phyloP scores from a whole-genome alignment of 1,284 basidiomycete species.

The Rhizoctonia solani region DNA sequence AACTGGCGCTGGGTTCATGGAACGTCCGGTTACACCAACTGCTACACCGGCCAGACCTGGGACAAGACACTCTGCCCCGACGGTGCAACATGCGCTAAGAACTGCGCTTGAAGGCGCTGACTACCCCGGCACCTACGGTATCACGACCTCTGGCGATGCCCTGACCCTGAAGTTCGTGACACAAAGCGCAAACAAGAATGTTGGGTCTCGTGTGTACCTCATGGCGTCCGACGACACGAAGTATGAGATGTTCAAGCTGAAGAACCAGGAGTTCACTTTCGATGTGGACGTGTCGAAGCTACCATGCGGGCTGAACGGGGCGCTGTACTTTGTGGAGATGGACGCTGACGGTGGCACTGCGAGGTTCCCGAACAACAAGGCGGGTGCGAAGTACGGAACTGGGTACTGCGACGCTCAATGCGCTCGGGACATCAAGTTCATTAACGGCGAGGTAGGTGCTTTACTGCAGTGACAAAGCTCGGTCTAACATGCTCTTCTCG shows the following conservation, averaged over 20 bases:
- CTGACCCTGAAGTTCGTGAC: constrained; percentile 80
- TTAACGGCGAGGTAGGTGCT: constrained; percentile 54
- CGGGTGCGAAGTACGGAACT: constrained; percentile 44
- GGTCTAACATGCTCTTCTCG: constrained; percentile 48
- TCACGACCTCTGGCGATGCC: constrained; percentile 53
- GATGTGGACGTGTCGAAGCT: no score
- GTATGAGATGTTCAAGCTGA: no score
- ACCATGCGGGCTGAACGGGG: no score
- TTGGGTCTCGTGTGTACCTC: constrained; percentile 66
- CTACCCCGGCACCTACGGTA: constrained; percentile 54
- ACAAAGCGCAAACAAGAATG: constrained; percentile 71
- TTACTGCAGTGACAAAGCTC: not conserved
- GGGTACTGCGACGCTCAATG: constrained; percentile 48
- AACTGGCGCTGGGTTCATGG: constrained; percentile 32
- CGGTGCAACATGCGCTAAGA: constrained; percentile 50
- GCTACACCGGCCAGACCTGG: constrained; percentile 52
- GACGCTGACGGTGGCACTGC: constrained; percentile 40
- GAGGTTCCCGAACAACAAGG: constrained; percentile 41
- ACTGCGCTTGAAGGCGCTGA: constrained; percentile 65
- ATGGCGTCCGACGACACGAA: constrained; percentile 47
- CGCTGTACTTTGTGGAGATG: constrained; percentile 46
- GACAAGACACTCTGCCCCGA: constrained; percentile 51
- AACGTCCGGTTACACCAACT: constrained; percentile 49
- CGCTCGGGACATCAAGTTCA: constrained; percentile 58
- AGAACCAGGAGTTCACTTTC: no score